phyloP scores from a whole-genome alignment of 106 monocot species.

The Ottelia alismoides region DNA sequence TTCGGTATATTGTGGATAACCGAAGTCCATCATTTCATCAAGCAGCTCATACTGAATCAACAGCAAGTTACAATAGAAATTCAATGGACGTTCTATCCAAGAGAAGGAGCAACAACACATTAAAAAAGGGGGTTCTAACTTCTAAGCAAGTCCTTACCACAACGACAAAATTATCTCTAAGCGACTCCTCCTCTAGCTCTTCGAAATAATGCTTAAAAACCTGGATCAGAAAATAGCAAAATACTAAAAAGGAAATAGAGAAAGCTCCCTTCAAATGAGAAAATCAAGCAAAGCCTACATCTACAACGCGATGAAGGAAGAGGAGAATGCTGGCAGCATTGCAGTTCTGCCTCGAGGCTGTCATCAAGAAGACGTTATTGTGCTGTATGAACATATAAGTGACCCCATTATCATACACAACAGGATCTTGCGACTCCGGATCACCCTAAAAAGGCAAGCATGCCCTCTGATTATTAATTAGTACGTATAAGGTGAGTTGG shows the following conservation, averaged over 20 bases:
- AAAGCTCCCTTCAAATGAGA: no score
- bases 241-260: neutral
- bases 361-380: constrained; percentile 84
- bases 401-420: constrained; percentile 75
- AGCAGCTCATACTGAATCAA: constrained; percentile 96
- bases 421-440: constrained; percentile 66
- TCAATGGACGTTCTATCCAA: neutral
- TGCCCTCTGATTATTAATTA: no score
- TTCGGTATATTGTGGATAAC: constrained; percentile 93
- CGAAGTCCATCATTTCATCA: constrained; percentile 98
- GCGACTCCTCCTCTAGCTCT: constrained; percentile 88
- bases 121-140: no score
- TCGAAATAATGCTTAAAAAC: constrained; percentile 98
- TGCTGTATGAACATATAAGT: constrained; percentile 97
- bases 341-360: constrained; percentile 85
- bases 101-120: neutral
- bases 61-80: neutral
- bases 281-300: constrained; percentile 32
- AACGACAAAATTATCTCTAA: constrained; percentile 97
- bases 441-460: constrained; percentile 73
- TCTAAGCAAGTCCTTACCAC: constrained; percentile 50
- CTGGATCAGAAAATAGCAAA: constrained; percentile 24
- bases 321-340: constrained; percentile 85
- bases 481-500: no score
- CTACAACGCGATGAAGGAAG: constrained; percentile 77